Base-by-base conservation (phyloP, 2,329 filamentous ascomycete species). In the Apiospora aurea region DNA sequence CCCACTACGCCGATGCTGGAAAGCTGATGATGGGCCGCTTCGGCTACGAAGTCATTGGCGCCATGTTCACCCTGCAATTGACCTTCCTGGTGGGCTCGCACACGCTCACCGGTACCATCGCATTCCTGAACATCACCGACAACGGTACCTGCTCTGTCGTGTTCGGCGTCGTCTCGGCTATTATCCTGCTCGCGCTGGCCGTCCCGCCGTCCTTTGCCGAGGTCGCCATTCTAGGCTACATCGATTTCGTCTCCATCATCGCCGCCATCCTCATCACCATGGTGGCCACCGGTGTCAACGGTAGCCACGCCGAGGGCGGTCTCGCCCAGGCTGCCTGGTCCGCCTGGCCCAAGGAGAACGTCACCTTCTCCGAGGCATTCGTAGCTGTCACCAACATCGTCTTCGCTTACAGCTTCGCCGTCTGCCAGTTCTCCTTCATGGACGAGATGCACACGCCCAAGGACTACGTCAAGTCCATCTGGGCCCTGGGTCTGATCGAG, bases 71-170 rank as follows among this genome's bases (percentile, higher is more conserved):
- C 10, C 78, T 91, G 66, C 88, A 91, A 76, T 81, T 92, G 34
- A 79, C 90, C n/a, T 91, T 92, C 81, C 86, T 91, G 77, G 89
- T 91, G 83, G 88, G 86, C 7, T 89, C 88, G 64, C 91, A 92
- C 77, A 82, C 91, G 41, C 82, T 91, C 69, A 90, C 88, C 1
- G 91, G 91, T 76, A 85, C 84, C 26, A 88, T 91, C 75, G 89
- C 89, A 72, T 85, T 91, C 81, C 89, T 90, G 74, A 87, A 85
- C 21, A 82, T 92, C 72, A 89, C 88, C 2, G 78, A 85, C 26
- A 85, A 90, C 76, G 86, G 83, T 2, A 82, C 85, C 4, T 92
- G 90, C 78, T 88, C 88, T 0, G 85, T 91, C 73, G 82, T 88
- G 1, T 92, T 89, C 77, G 87, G 85, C 16, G 81, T 89, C n/a